These are phyloP conservation scores for Penicillium paradoxum DNA, from an alignment of 495 filamentous ascomycete species.

Conservation along the genomic window DNA sequence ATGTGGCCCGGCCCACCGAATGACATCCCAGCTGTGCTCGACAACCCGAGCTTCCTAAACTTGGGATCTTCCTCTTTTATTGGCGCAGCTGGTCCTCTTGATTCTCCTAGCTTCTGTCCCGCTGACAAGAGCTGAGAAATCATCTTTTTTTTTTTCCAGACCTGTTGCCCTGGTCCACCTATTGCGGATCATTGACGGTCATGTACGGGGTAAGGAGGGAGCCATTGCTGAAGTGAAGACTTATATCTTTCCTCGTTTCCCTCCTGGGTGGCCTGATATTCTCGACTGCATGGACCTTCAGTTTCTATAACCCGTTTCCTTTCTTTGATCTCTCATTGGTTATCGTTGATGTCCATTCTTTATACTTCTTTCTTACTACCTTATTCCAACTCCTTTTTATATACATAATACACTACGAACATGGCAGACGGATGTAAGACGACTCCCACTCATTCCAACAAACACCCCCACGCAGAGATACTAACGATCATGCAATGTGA, in stretches of 20 bases:
- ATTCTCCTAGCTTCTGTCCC: slow-evolving; percentile 25
- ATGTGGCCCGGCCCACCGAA: slow-evolving; percentile 15
- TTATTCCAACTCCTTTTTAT: slow-evolving; percentile 1
- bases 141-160: slow-evolving; percentile 8
- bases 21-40: slow-evolving; percentile 21
- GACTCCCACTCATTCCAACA: neutral
- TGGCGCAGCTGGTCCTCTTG: slow-evolving; percentile 31
- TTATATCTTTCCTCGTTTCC: slow-evolving; percentile 16
- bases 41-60: slow-evolving; percentile 14
- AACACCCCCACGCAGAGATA: neutral
- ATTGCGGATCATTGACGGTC: slow-evolving; percentile 3
- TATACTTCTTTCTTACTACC: slow-evolving; percentile 1
- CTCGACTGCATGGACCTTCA: slow-evolving; percentile 1
- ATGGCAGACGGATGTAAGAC: slow-evolving; percentile 63
- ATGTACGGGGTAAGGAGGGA: slow-evolving; percentile 19
- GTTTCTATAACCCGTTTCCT: neutral
- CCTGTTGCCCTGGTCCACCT: neutral
- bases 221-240: neutral
- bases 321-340: slow-evolving; percentile 9
- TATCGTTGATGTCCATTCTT: slow-evolving; percentile 1
- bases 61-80: slow-evolving; percentile 23
- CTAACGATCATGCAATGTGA: neutral
- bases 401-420: slow-evolving; percentile 16
- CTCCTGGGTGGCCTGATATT: slow-evolving; percentile 8
- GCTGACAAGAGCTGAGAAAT: slow-evolving; percentile 19